These are phyloP conservation scores for Trichophyton rubrum DNA, from an alignment of 2,329 filamentous ascomycete species.

Conservation along the genomic window DNA sequence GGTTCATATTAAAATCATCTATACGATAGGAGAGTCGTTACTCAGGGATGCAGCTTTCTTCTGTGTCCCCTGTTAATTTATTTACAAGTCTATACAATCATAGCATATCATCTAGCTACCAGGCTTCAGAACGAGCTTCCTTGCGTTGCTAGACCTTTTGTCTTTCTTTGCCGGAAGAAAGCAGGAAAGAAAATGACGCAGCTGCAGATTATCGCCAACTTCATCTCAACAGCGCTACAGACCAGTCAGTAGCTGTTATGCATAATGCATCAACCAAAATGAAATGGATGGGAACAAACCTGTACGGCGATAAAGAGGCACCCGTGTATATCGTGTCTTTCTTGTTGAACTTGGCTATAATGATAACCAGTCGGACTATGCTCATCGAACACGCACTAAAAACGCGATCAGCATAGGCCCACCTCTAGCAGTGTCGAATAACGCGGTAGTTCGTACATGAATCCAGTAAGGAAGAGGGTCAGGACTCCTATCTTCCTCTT, in stretches of 20 bases:
- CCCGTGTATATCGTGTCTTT: background rate
- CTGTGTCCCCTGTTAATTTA: background rate
- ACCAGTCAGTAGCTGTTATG: background rate
- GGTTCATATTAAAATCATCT: background rate
- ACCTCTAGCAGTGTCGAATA: background rate
- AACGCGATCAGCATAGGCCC: background rate
- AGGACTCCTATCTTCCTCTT: background rate
- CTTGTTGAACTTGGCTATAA: background rate
- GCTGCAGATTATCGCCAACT: background rate
- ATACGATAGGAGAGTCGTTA: background rate
- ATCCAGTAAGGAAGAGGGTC: background rate
- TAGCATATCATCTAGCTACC: background rate
- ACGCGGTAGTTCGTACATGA: background rate
- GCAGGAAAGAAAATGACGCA: background rate
- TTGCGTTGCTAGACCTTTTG: background rate
- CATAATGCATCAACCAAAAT: background rate
- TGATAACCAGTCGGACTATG: background rate
- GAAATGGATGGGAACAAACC: background rate
- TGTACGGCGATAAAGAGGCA: background rate
- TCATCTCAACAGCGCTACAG: background rate
- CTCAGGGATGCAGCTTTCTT: background rate
- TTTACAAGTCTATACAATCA: background rate
- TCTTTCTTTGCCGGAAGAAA: background rate
- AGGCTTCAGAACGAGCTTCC: background rate
- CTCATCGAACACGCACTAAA: background rate